Base-by-base conservation (phyloP, 1,139 yeast species). In the Entelexis sorbosivorans region DNA sequence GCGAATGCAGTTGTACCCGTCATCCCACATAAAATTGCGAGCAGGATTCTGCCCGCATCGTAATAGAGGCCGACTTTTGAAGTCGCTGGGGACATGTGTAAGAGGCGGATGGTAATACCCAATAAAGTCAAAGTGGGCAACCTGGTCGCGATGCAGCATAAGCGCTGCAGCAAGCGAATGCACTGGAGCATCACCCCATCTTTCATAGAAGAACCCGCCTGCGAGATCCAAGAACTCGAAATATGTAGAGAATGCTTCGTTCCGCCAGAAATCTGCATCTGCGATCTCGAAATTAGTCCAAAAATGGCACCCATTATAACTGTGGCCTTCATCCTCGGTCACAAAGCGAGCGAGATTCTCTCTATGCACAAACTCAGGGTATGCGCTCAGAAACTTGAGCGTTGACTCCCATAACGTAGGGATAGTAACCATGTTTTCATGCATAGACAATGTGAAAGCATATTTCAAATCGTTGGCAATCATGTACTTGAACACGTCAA, bases 171-270 rank as follows among this genome's bases (percentile, higher is more conserved):
- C 72, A 55, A 86, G 76, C 2, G 94, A 80, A 66, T 86, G 95
- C 22, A 87, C 55, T 70, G 63, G 65, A 84, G 96, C 94, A 67
- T 85, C 95, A 1, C 95, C 95, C 95, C 95, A 85, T 54, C 95
- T 67, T 64, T 85, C 95, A 60, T 84, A 85, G 64, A 82, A 85
- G 61, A 85, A 85, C 3, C 88, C 88, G 13, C 94, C 94, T 0
- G 80, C 66, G 3, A 71, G 59, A 56, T 86, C 94, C 61, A 87
- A 72, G 57, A 73, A 68, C 13, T 83, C 77, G 61, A 88, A 87
- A 65, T 79, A 87, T 36, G 73, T 73, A 14, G 72, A 65, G 65
- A 86, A 87, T 1, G 80, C 79, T 44, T 76, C 73, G 11, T 77
- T 69, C 60, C 94, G 69, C 81, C 85, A 87, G 63, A 87, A 80